Evolutionary conservation across 2,329 filamentous ascomycete genomes (phyloP).

Genomic region (Phialemoniopsis sp.): DNA sequence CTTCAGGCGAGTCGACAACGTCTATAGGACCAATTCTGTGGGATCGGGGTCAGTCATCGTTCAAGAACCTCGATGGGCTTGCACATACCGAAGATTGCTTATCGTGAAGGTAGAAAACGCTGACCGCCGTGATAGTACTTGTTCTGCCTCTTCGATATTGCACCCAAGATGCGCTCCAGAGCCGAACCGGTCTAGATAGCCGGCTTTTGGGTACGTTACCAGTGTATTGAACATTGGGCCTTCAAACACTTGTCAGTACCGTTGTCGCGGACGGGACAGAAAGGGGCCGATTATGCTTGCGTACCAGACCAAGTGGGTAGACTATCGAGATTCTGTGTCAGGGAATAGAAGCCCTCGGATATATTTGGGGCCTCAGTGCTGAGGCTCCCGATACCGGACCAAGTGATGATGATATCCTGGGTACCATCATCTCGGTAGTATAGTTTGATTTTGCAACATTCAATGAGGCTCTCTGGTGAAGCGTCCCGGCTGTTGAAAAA

Average conservation of each 20-base stretch:
- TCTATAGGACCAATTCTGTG: too few species aligned
- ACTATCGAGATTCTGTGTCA: too few species aligned
- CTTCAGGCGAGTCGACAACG: too few species aligned
- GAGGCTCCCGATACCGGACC: background rate
- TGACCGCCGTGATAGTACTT: background rate
- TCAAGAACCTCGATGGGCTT: too few species aligned
- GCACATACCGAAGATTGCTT: too few species aligned
- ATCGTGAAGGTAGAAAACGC: background rate
- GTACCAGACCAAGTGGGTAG: too few species aligned
- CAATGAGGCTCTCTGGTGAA: background rate
- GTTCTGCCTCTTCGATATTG: background rate
- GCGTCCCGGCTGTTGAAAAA: background rate
- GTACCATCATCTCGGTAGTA: background rate
- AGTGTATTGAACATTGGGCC: slow-evolving; percentile 1
- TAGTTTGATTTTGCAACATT: slow-evolving; percentile 3
- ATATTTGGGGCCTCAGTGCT: too few species aligned
- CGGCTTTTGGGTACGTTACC: background rate
- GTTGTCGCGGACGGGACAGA: too few species aligned
- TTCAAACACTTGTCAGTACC: background rate
- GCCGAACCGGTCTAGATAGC: background rate
- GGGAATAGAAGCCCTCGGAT: too few species aligned
- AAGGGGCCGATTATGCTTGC: too few species aligned
- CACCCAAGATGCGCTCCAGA: background rate
- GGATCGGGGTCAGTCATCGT: too few species aligned
- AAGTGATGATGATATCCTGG: background rate